Evolutionary conservation across 129 eudicot genomes (phyloP), one percentile per base, ranked within the genome.

Genomic region (Tanacetum coccineum): DNA sequence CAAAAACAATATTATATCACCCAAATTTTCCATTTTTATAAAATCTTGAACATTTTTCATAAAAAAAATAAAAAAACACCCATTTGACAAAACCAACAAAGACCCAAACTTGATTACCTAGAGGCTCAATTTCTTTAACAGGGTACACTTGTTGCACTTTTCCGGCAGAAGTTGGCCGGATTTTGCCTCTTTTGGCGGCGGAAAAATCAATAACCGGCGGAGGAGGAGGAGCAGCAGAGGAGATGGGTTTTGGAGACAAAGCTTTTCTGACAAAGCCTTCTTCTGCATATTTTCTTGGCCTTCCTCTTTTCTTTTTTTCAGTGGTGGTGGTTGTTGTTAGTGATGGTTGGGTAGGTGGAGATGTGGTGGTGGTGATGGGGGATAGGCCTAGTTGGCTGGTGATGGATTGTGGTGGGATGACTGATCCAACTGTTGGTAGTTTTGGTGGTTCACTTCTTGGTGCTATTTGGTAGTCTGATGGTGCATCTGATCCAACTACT

Each of bases 401-500:
- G 30, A 81, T 64, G 25, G 82, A 47, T 62, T 76, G 75, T 60
- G 74, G 74, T 6, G 48, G 65, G 44, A 26, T 49, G 9, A 46
- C 15, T 75, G 96, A 81, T 79, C 81, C 90, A 55, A 79, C 64
- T 59, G 61, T 13, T 5, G 75, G 5, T 58, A 61, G 68, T 51
- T 71, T 56, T 8, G 87, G 71, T 48, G 72, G 45, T 62, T 85
- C 96, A 54, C 83, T 80, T 76, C 91, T 85, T 0, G 89, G 92
- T 67, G 97, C 84, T 64, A 89, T 76, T 57, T 87, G 93, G 77
- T 84, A 87, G 52, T 84, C 87, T 8, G 99, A 82, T 12, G 99
- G 95, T 74, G 97, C 95, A 82, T 94, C 99, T 71, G 99, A 93
- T 82, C 87, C 88, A 75, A 87, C 90, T 70, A 94, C 97, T 68